phyloP scores from a whole-genome alignment of 2,329 filamentous ascomycete genomes.

The Nemania sp. region DNA sequence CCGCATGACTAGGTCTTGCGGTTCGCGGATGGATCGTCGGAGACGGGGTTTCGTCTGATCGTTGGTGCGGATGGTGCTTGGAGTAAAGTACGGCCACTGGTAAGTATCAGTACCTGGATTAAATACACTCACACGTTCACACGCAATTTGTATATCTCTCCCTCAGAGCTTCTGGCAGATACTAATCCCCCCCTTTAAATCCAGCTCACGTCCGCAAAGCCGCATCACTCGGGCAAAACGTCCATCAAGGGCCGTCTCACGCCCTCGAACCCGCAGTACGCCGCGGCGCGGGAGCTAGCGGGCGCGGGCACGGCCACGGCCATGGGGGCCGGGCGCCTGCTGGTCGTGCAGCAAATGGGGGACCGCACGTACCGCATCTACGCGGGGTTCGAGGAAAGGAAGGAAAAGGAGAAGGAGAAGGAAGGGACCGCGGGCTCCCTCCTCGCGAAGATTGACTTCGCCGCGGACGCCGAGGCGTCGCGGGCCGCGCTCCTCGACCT shows the following conservation, averaged over 20 bases:
- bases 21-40: constrained; percentile 19
- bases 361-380: constrained; percentile 25
- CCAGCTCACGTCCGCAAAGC: constrained; percentile 22
- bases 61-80: constrained; percentile 47
- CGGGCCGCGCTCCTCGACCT: neutral
- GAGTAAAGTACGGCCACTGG: constrained; percentile 40
- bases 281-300: constrained; percentile 5
- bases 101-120: constrained; percentile 2
- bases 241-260: constrained; percentile 19
- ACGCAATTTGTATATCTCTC: no score
- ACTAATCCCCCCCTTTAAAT: neutral
- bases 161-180: no score
- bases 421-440: constrained; percentile 5
- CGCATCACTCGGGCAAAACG: constrained; percentile 18
- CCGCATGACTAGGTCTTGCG: constrained; percentile 4
- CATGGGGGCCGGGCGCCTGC: neutral
- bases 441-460: constrained; percentile 22
- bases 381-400: constrained; percentile 13
- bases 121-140: no score
- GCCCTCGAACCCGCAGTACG: constrained; percentile 19
- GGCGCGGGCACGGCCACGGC: constrained; percentile 6
- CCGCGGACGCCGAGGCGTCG: constrained; percentile 4
- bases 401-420: no score
- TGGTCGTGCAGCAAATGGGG: constrained; percentile 17
- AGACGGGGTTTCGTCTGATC: constrained; percentile 39